Base-by-base conservation (phyloP, 805 yeast species). In the Saccharomycopsis sp. region DNA sequence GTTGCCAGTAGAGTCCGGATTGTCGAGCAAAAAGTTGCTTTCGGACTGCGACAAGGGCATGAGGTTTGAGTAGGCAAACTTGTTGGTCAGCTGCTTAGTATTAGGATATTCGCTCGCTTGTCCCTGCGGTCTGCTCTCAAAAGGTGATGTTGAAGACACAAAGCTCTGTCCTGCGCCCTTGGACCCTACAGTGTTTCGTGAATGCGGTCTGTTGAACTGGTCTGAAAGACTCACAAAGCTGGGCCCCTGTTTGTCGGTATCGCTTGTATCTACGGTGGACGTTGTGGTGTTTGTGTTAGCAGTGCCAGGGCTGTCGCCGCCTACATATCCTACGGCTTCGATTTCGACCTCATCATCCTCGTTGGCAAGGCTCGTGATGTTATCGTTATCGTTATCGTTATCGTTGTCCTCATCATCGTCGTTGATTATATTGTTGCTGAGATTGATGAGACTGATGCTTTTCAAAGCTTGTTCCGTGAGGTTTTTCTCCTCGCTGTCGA, bases 161-260 rank as follows among this genome's bases (percentile, higher is more conserved):
- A 16, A 24, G 20, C 47, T 52, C 24, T 52, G 29, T 18, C 5
- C 50, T 14, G 29, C 20, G 37, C 37, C 37, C 37, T 29, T 29
- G 5, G 37, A 29, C 9, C 37, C 37, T 12, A 29, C 37, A 29
- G 37, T 29, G 37, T 34, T 16, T 3, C 34, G 34, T 7, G 52
- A 16, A 15, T 50, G 24, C 29, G 34, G 20, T 44, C 47, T 29
- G 29, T 37, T 16, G 23, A 54, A 37, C 24, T 54, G 53, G 20
- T 54, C 60, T 7, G 54, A 23, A 16, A 57, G 44, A 23, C 57
- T 55, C 15, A 60, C 57, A 48, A 57, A 60, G 24, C 60, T 55
- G 9, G 60, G 60, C 48, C 48, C 44, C 23, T 54, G 56, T 24
- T 44, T 54, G n/a, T 48, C 56, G 16, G 34, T 20, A n/a, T 54